Percentiles rank a stretch among this genome's conserved stretches.
Conservation (phyloP, 257 asterid genomes). For the Ilex aquifolium region DNA sequence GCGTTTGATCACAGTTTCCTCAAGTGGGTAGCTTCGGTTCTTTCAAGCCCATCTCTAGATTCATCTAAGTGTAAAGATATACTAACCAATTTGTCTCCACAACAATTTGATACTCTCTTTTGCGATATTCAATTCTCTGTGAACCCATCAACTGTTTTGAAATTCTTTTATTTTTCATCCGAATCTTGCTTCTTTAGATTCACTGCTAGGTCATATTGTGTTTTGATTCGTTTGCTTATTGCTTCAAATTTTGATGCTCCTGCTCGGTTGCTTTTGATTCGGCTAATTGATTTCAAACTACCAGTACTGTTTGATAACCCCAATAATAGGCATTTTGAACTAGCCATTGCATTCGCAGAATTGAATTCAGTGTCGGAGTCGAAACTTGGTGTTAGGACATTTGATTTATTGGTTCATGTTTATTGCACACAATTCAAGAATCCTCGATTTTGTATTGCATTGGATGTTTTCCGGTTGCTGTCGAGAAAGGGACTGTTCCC, state of each 20-base stretch:
- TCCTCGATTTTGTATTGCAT: slow-evolving; percentile 44
- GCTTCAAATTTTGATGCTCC: slow-evolving; percentile 48
- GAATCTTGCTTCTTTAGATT: slow-evolving; percentile 46
- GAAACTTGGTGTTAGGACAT: slow-evolving; percentile 33
- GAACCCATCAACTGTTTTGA: slow-evolving; percentile 57
- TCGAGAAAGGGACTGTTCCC: slow-evolving; percentile 57
- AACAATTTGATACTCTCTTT: slow-evolving; percentile 54
- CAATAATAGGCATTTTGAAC: slow-evolving; percentile 40
- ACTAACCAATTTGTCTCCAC: slow-evolving; percentile 37
- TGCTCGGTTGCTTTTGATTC: slow-evolving; percentile 68
- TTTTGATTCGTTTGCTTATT: slow-evolving; percentile 54
- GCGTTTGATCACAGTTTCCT: slow-evolving; percentile 28
- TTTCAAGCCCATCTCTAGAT: slow-evolving; percentile 39
- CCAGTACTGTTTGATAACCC: slow-evolving; percentile 29
- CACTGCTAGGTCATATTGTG: slow-evolving; percentile 55
- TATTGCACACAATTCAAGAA: slow-evolving; percentile 48
- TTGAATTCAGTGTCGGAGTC: slow-evolving; percentile 22
- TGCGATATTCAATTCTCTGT: slow-evolving; percentile 44
- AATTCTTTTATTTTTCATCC: slow-evolving; percentile 55
- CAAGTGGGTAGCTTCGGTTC: slow-evolving; percentile 41
- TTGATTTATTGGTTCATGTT: slow-evolving; percentile 72
- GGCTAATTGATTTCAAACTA: slow-evolving; percentile 59
- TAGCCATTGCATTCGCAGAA: slow-evolving; percentile 41
- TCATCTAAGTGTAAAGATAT: slow-evolving; percentile 37
- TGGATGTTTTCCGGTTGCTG: slow-evolving; percentile 48